Base-by-base conservation (phyloP, 345 rosid genomes). In the Stellera chamaejasme region DNA sequence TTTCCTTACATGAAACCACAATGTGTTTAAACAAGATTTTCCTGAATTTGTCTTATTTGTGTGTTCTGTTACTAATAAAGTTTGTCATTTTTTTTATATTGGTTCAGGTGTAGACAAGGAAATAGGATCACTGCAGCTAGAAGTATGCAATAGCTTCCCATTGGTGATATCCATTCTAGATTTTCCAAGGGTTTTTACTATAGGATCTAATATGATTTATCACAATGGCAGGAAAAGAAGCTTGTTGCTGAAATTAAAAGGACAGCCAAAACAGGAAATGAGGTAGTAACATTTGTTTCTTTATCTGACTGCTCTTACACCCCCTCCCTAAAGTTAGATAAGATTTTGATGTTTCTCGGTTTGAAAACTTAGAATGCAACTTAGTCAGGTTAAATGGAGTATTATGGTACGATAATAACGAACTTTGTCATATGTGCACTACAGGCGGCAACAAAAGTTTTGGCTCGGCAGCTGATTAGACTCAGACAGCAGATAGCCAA, bases 201-300 rank as follows among this genome's bases (percentile, higher is more conserved):
- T 8, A 54, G 32, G 28, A 23, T 71, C 55, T 70, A 54, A 61
- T 39, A n/a, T 10, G 23, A 36, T 43, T 62, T 62, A 16, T 62
- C 67, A 16, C 63, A 32, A 63, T 50, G 23, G 50, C 79, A 92
- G 98, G 97, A 92, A 77, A 92, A 92, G 72, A 88, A 81, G 77
- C 95, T 92, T 23, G 86, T 92, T 60, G 87, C 85, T 9, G 97
- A 92, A 79, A 92, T 92, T 1, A 92, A 92, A 77, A 84, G 76
- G 73, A 88, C 89, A 11, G 97, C 98, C 47, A 86, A 88, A 80
- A 78, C 84, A 3, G 98, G 97, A 43, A 92, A 92, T 70, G 98
- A 92, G 87, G 98, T 88, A 70, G 98, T 88, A 70, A 10, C 13
- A 62, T 45, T 23, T 41, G 28, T 14, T 4, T 43, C 3, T 0